Evolutionary conservation across 2,329 filamentous ascomycete genomes (phyloP), one percentile per base, ranked within the genome.

Genomic region (Metarhizium robertsii): DNA sequence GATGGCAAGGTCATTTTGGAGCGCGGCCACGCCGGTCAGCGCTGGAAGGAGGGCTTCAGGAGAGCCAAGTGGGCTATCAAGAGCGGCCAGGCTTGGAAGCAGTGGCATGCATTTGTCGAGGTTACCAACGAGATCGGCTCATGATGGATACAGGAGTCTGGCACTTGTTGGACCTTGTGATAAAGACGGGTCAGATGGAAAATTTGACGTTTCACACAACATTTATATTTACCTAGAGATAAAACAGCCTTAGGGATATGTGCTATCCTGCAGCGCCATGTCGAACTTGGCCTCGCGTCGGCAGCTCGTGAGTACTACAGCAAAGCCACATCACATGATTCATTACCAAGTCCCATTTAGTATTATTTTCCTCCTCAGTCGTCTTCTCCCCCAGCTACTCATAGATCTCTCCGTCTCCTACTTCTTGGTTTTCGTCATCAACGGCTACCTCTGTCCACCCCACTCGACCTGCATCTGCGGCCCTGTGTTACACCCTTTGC

Each of bases 1-100:
- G 88, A 92, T 64, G 89, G 90, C 0, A 78, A 85, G 46, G 90
- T 96, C 50, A 81, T 95, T 59, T 83, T 75, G 16, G 92, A 97
- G 68, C 78, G 87, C 50, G 92, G 94, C 0, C 92, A 92, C 5
- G 92, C 87, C 11, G 89, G 89, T 14, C 83, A 89, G 56, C 81
- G 92, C 65, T 99, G 94, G 94, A 99, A 95, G 75, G 92, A 96
- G 68, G 94, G 92, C 53, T 83, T 96, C 14, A 79, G 92, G 63
- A 81, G 90, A 67, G 94, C 94, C 16, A 84, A 87, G 64, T 95
- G 90, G 88, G 90, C 90, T 11, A 81, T 99, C 50, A 82, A 85
- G 71, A 96, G 90, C 69, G 91, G 92, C 50, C 84, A 86, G 68
- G 90, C 92, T n/a, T 85, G 89, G 78, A 85, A 78, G 67, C 85